A percentile compares a stretch with the other conserved stretches of the same genome.
These are phyloP conservation scores for Hydrangea macrophylla DNA, from an alignment of 148 eudicot species.

Conservation along the genomic window DNA sequence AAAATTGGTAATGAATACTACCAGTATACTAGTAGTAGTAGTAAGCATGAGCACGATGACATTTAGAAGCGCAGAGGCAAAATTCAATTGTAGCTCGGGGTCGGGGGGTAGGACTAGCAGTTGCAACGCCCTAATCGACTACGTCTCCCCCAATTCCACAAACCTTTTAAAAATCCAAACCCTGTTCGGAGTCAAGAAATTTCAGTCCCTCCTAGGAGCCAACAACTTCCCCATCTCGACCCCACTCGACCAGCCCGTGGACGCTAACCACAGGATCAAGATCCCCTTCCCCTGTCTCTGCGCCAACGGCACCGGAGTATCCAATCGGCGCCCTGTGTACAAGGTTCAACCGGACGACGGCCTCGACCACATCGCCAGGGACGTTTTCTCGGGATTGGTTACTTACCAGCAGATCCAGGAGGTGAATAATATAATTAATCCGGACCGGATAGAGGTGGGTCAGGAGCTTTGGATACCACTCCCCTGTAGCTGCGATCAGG, in stretches of 20 bases:
- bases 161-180: conserved; percentile 40
- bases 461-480: conserved; percentile 71
- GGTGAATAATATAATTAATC: conserved; percentile 42
- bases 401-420: conserved; percentile 42
- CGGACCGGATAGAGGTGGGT: conserved; percentile 31
- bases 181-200: conserved; percentile 49
- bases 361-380: conserved; percentile 46
- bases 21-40: too few relatives aligned
- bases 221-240: conserved; percentile 58
- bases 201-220: conserved; percentile 51
- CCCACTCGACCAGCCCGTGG: conserved; percentile 17
- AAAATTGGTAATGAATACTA: too few relatives aligned
- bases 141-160: conserved; percentile 60
- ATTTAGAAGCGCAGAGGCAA: too few relatives aligned
- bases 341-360: conserved; percentile 47
- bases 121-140: conserved; percentile 57
- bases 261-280: conserved; percentile 29
- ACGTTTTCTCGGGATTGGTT: conserved; percentile 51
- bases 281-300: conserved; percentile 77
- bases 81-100: conserved; percentile 53
- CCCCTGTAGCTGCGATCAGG: conserved; percentile 93
- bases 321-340: conserved; percentile 47
- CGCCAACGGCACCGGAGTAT: conserved; percentile 47
- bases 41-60: too few relatives aligned
- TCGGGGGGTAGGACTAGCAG: too few relatives aligned